Conservation (phyloP, 2,329 filamentous ascomycete species). For the Trichophyton mentagrophytes region DNA sequence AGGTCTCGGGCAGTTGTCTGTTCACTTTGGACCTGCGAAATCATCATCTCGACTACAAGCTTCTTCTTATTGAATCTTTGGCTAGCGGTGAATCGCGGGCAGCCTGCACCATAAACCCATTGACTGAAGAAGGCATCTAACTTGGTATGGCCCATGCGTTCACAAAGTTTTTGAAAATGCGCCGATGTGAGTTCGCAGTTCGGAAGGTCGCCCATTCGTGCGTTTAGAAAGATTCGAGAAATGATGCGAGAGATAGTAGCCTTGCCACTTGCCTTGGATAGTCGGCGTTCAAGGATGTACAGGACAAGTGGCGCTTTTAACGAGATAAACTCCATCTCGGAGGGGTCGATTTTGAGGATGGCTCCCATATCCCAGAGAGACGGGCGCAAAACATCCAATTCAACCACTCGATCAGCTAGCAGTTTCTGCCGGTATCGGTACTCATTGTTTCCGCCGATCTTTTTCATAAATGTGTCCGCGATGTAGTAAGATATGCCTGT, state of each 20-base stretch:
- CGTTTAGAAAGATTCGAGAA: constrained; percentile 71
- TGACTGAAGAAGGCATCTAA: constrained; percentile 87
- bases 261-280: constrained; percentile 77
- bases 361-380: constrained; percentile 70
- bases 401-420: constrained; percentile 67
- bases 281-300: constrained; percentile 81
- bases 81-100: constrained; percentile 71
- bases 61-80: constrained; percentile 97
- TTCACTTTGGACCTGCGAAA: constrained; percentile 59
- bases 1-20: constrained; percentile 47
- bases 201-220: constrained; percentile 64
- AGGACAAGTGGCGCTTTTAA: constrained; percentile 84
- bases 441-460: constrained; percentile 85
- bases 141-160: constrained; percentile 76
- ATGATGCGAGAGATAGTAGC: constrained; percentile 75
- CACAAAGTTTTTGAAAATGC: constrained; percentile 68
- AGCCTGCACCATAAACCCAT: constrained; percentile 81
- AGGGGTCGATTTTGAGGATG: constrained; percentile 63
- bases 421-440: constrained; percentile 82
- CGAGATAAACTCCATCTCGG: constrained; percentile 80
- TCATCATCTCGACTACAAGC: constrained; percentile 80
- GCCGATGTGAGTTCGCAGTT: constrained; percentile 60
- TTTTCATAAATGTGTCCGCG: constrained; percentile 83
- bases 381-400: constrained; percentile 68
- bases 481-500: constrained; percentile 89